phyloP scores from a whole-genome alignment of 1,139 yeast species.

The Zygosaccharomyces sapae region DNA sequence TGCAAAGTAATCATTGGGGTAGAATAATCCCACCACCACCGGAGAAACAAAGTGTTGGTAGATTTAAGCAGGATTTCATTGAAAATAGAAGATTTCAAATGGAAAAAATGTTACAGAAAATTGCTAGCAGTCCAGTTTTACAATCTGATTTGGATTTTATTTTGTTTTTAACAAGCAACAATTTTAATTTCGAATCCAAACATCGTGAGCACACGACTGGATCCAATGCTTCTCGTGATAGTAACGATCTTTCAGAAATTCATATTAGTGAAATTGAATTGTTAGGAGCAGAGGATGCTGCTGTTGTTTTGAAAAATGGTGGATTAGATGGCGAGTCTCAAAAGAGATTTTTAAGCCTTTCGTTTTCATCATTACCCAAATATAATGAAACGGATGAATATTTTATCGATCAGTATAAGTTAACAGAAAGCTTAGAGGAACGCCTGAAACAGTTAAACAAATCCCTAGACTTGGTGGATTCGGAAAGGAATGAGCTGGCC shows the following conservation, averaged over 20 bases:
- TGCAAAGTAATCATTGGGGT: conserved; percentile 85
- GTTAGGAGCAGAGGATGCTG: conserved; percentile 35
- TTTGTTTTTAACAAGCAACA: conserved; percentile 70
- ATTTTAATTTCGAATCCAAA: conserved; percentile 63
- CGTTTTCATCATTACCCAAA: conserved; percentile 44
- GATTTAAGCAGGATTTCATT: conserved; percentile 81
- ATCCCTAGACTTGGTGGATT: conserved; percentile 69
- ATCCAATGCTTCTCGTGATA: conserved; percentile 47
- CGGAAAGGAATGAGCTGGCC: conserved; percentile 72
- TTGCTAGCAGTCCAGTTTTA: conserved; percentile 52
- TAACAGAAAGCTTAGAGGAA: conserved; percentile 66
- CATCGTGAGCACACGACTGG: conserved; percentile 58
- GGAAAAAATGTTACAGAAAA: conserved; percentile 78
- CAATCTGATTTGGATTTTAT: conserved; percentile 71
- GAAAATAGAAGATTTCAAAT: conserved; percentile 82
- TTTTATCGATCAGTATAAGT: conserved; percentile 64
- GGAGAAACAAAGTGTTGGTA: conserved; percentile 85
- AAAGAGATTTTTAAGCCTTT: conserved; percentile 30
- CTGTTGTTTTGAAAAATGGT: conserved; percentile 29
- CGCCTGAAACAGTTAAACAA: conserved; percentile 67
- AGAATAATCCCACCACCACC: conserved; percentile 95
- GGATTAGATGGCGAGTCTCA: conserved; percentile 33
- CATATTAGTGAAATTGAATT: conserved; percentile 34
- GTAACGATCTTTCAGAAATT: conserved; percentile 43
- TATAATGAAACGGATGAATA: conserved; percentile 75